These are phyloP conservation scores for Saccharum spontaneum DNA, from an alignment of 176 grass and related monocot species.

Conservation along the genomic window DNA sequence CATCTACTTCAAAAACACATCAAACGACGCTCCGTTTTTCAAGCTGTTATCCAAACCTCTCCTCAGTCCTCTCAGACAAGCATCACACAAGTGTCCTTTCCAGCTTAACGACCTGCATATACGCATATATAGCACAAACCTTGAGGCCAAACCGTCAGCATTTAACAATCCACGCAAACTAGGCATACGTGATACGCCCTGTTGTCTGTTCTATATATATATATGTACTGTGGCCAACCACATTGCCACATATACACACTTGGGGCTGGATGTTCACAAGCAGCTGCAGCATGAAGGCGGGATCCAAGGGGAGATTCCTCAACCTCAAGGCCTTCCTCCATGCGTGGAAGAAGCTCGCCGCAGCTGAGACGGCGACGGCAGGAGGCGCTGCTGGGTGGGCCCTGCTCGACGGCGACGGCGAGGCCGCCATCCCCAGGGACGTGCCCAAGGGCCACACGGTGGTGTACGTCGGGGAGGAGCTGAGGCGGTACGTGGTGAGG, in stretches of 20 bases:
- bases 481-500: constrained; percentile 62
- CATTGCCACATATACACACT: not conserved
- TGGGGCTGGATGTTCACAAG: not conserved
- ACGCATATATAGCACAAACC: not conserved
- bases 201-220: not conserved
- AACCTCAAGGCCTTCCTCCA: constrained; percentile 47
- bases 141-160: constrained; percentile 28
- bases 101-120: constrained; percentile 23
- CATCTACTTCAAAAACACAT: too few relatives aligned
- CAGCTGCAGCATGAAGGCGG: constrained; percentile 26
- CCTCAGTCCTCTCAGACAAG: not conserved
- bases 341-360: constrained; percentile 53
- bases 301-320: constrained; percentile 42
- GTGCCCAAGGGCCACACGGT: constrained; percentile 85
- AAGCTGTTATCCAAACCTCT: too few relatives aligned
- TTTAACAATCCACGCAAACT: not conserved
- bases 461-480: constrained; percentile 80
- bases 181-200: not conserved
- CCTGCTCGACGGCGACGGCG: not conserved
- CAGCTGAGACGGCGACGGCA: not conserved
- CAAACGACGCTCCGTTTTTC: too few relatives aligned
- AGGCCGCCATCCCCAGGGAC: constrained; percentile 56
- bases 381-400: constrained; percentile 25
- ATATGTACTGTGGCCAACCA: not conserved
- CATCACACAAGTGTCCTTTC: constrained; percentile 14